Conservation (phyloP, 2,329 filamentous ascomycete genomes). For the Cladophialophora exuberans region DNA sequence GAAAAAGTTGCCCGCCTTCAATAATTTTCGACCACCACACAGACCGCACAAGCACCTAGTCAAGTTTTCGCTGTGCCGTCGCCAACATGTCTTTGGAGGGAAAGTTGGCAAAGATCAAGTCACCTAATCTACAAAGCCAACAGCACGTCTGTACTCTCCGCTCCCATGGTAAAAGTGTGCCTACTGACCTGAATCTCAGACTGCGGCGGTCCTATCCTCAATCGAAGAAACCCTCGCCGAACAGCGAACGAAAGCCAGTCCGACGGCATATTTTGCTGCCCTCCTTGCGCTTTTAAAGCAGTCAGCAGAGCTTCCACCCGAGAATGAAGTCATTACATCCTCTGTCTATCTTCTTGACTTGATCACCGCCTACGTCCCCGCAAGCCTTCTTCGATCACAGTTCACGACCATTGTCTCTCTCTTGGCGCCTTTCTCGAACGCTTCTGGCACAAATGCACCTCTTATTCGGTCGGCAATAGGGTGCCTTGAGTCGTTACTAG, state of each 20-base stretch:
- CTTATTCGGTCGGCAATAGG: slow-evolving; percentile 87
- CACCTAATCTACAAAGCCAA: slow-evolving; percentile 93
- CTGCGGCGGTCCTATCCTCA: slow-evolving; percentile 81
- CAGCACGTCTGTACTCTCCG: slow-evolving; percentile 68
- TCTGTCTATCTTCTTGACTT: slow-evolving; percentile 95
- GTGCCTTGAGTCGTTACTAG: slow-evolving; percentile 85
- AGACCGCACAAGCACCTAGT: neutral
- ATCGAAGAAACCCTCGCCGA: slow-evolving; percentile 91
- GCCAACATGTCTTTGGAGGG: slow-evolving; percentile 66
- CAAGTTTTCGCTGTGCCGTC: neutral
- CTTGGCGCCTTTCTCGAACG: slow-evolving; percentile 79
- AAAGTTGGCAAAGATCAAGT: slow-evolving; percentile 96
- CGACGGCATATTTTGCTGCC: slow-evolving; percentile 95
- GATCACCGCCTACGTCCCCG: slow-evolving; percentile 80
- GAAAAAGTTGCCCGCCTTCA: slow-evolving; percentile 7
- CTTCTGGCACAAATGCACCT: slow-evolving; percentile 81
- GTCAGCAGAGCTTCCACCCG: slow-evolving; percentile 67
- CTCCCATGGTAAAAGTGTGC: neutral
- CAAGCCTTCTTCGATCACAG: slow-evolving; percentile 86
- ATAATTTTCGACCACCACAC: slow-evolving; percentile 1
- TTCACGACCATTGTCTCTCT: slow-evolving; percentile 90
- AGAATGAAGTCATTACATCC: slow-evolving; percentile 80
- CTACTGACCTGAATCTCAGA: slow-evolving; percentile 55
- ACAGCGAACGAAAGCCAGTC: slow-evolving; percentile 78
- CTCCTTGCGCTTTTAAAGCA: slow-evolving; percentile 84